Conservation (phyloP, 176 grass and related monocot species). For the Rhynchospora pubera region DNA sequence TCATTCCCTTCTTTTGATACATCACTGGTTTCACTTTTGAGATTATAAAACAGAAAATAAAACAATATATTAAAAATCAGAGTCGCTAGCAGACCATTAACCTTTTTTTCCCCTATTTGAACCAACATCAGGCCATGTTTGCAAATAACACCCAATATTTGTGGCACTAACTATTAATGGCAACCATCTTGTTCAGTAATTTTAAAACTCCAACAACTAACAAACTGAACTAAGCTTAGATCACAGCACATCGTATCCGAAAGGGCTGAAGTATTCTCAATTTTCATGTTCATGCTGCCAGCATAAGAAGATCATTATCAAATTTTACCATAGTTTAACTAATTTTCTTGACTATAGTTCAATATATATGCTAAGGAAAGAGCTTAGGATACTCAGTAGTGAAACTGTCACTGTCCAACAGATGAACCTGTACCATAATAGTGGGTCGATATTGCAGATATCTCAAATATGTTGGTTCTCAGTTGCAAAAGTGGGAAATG, state of each 20-base stretch:
- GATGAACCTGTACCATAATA: neutral
- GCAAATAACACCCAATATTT: neutral
- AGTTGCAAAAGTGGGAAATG: neutral
- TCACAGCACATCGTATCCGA: neutral
- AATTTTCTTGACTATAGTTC: neutral
- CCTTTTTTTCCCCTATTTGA: neutral
- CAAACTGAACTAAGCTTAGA: neutral
- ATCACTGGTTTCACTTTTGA: conserved; percentile 16
- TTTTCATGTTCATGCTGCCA: neutral
- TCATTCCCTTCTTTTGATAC: conserved; percentile 3
- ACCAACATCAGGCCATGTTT: neutral
- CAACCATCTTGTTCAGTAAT: neutral
- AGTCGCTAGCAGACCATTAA: neutral
- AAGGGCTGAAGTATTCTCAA: neutral
- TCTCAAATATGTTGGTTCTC: neutral
- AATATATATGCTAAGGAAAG: neutral
- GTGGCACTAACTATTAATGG: neutral
- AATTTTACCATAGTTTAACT: neutral
- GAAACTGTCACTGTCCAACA: neutral
- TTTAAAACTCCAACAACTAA: neutral
- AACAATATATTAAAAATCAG: neutral
- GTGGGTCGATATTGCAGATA: neutral
- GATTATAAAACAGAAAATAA: neutral
- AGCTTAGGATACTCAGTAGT: neutral
- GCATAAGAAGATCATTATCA: neutral